These are phyloP conservation scores for Microascus cirrosus DNA, from an alignment of 2,329 filamentous ascomycete genomes.

Conservation along the genomic window DNA sequence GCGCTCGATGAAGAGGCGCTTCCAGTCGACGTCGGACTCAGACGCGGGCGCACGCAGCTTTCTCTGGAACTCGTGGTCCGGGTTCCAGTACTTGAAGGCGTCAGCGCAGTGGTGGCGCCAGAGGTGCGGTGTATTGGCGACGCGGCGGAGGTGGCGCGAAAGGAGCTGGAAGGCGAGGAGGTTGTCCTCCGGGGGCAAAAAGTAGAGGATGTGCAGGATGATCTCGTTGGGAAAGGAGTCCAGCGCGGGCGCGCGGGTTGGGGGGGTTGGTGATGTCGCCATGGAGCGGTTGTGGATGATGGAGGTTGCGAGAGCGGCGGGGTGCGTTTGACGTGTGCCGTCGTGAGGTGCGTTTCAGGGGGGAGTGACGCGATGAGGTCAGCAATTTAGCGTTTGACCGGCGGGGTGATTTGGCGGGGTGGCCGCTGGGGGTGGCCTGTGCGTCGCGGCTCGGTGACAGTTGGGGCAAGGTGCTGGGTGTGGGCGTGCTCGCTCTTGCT, in stretches of 20 bases:
- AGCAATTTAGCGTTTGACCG: neutral
- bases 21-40: constrained; percentile 60
- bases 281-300: constrained; percentile 1
- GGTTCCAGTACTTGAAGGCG: constrained; percentile 66
- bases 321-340: neutral
- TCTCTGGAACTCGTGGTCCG: constrained; percentile 44
- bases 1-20: constrained; percentile 49
- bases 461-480: too few relatives aligned
- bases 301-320: neutral
- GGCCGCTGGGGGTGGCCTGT: neutral
- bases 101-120: constrained; percentile 68
- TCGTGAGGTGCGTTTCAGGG: neutral
- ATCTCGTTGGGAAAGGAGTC: constrained; percentile 68
- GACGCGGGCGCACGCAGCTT: constrained; percentile 43
- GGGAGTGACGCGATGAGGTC: constrained; percentile 2
- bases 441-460: too few relatives aligned
- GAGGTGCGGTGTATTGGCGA: constrained; percentile 62
- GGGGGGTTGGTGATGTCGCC: neutral
- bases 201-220: constrained; percentile 64
- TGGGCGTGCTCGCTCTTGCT: too few relatives aligned
- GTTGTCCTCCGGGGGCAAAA: constrained; percentile 44
- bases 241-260: constrained; percentile 17
- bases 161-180: constrained; percentile 37
- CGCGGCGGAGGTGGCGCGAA: constrained; percentile 50
- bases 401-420: neutral